Base-by-base conservation (phyloP, 176 grass and related monocot genomes). In the Elaeis guineensis region DNA sequence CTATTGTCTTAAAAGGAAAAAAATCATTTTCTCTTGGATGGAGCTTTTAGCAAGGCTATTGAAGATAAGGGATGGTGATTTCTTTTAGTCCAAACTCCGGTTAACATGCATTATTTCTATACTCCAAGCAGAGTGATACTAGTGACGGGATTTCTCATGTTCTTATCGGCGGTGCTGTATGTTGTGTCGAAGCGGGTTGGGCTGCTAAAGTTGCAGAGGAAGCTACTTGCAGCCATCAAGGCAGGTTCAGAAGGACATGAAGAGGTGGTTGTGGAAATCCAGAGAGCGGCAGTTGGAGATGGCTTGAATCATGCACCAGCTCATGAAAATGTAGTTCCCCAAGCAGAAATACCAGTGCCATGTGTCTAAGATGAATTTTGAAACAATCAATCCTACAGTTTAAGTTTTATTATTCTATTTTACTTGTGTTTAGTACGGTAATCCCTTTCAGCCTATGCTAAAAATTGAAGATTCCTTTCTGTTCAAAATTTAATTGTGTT, bases 151-250 rank as follows among this genome's bases (percentile, higher is more conserved):
- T 85, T 97, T 51, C 18, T 89, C 55, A 65, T 91, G 24, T 97
- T 82, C 65, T 26, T 55, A 8, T 66, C 19, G 9, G 67, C 30
- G 23, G 23, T 23, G 23, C 23, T 23, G 23, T 23, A 23, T 23
- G 23, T 23, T 23, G 23, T 23, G 2, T 23, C 23, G 3, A 23
- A 81, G 54, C 76, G 92, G 54, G 69, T 91, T 4, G 73, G 73
- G 19, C 71, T 91, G 23, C 61, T 89, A 73, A 80, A 77, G 12
- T 59, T 97, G 25, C 87, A 97, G 71, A 85, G 92, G 71, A 97
- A 90, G 54, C 29, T 97, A 49, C 51, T 69, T 1, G 78, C 82
- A 26, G 25, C 25, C 25, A 26, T 26, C 25, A 26, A 26, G 25
- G 25, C 25, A 26, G 4, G 25, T 4, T 26, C 25, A 26, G 4